A percentile compares a stretch with the other conserved stretches of the same genome.
Conservation (phyloP, 148 eudicot species). For the Persicaria tinctoria region DNA sequence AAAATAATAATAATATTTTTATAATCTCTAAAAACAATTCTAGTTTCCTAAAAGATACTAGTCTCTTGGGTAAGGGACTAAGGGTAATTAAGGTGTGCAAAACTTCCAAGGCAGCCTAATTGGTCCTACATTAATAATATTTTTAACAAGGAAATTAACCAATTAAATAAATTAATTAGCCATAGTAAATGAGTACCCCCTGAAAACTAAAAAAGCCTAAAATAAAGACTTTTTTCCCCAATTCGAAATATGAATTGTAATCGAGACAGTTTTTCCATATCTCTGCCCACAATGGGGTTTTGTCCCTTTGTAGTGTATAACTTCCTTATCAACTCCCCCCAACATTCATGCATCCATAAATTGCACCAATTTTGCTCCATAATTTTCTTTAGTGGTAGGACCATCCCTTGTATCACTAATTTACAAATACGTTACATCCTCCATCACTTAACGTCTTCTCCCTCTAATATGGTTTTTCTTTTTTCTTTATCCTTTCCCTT, state of each 20-base stretch:
- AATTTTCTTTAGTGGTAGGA: background rate
- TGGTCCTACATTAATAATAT: background rate
- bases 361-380: constrained; percentile 2
- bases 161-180: background rate
- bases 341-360: constrained; percentile 6
- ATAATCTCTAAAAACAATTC: too few relatives aligned
- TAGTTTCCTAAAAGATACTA: too few relatives aligned
- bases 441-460: too few relatives aligned
- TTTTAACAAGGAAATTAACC: background rate
- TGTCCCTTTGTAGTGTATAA: background rate
- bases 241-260: background rate
- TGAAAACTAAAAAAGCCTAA: background rate
- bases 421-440: too few relatives aligned
- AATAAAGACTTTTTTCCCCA: background rate
- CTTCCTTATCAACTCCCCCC: constrained; percentile 6
- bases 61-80: too few relatives aligned
- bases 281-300: constrained; percentile 5
- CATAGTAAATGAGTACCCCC: background rate
- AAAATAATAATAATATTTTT: too few relatives aligned
- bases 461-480: too few relatives aligned
- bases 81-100: too few relatives aligned
- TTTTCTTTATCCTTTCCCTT: too few relatives aligned
- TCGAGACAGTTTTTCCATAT: background rate
- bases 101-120: too few relatives aligned
- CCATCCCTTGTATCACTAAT: too few relatives aligned